Evolutionary conservation across 352 stramenopile genomes (phyloP).

Genomic region (Globisporangium sylvaticum): DNA sequence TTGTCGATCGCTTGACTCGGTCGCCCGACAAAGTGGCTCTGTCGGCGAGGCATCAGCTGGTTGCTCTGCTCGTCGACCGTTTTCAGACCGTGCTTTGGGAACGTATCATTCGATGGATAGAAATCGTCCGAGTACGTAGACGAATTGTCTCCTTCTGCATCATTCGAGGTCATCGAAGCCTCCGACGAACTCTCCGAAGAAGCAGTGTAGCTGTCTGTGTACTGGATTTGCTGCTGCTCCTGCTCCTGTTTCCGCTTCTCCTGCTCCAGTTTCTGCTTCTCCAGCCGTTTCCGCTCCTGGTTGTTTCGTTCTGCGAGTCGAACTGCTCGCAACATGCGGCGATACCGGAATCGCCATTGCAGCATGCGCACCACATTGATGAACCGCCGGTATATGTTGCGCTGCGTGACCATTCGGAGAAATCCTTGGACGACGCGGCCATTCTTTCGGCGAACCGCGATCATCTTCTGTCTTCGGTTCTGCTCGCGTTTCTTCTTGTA

Average conservation of each 20-base stretch:
- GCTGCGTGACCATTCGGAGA: slow-evolving; percentile 48
- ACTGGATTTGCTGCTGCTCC: slow-evolving; percentile 30
- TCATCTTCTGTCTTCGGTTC: slow-evolving; percentile 25
- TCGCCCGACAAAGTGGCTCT: slow-evolving; percentile 23
- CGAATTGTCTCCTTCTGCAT: slow-evolving; percentile 64
- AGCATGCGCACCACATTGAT: slow-evolving; percentile 51
- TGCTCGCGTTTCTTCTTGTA: slow-evolving; percentile 42
- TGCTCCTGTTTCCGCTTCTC: slow-evolving; percentile 27
- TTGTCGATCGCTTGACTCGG: slow-evolving; percentile 40
- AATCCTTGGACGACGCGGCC: slow-evolving; percentile 51
- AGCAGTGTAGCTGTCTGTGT: slow-evolving; percentile 63
- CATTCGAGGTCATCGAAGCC: slow-evolving; percentile 60
- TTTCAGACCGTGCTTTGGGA: slow-evolving; percentile 62
- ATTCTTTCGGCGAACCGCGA: slow-evolving; percentile 37
- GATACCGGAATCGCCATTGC: slow-evolving; percentile 70
- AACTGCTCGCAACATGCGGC: slow-evolving; percentile 25
- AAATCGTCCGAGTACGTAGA: slow-evolving; percentile 66
- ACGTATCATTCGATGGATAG: slow-evolving; percentile 49
- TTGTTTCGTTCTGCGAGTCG: slow-evolving; percentile 14
- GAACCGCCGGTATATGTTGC: slow-evolving; percentile 52
- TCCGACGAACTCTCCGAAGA: slow-evolving; percentile 67
- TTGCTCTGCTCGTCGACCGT: slow-evolving; percentile 73
- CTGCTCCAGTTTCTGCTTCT: slow-evolving; percentile 17
- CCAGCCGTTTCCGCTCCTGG: slow-evolving; percentile 17
- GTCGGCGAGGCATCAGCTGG: slow-evolving; percentile 38